Evolutionary conservation across 352 stramenopile genomes (phyloP), one percentile per base, ranked within the genome.

Genomic region (Globisporangium uncinulatum): DNA sequence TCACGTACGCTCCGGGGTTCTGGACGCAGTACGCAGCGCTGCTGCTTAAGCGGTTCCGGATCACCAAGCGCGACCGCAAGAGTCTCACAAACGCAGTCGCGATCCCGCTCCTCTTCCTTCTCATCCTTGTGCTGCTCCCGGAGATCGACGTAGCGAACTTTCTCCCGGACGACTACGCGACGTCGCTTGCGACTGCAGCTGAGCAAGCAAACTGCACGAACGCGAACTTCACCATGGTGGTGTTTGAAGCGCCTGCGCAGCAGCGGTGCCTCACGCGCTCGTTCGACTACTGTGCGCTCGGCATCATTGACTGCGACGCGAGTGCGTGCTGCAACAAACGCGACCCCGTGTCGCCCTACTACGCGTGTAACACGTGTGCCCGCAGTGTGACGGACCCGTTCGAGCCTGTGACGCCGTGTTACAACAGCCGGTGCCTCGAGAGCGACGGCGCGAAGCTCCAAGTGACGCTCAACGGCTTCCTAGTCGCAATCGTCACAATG

Each of bases 51-150:
- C 76, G 78, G 24, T 41, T 87, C 17, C 74, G 73, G 6, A 86
- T 88, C 45, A 69, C 81, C 3, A 82, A 76, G 50, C 69, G 78
- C 4, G 81, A 91, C 41, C 74, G 74, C 56, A 86, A 87, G 59
- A 86, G 71, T 34, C 51, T 82, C 36, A 42, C 86, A 36, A 84
- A 87, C 56, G 67, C 70, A 4, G 63, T 92, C 0, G 70, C 60
- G 32, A 83, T 92, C 13, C 79, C 81, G 10, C 58, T 92, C 19
- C 61, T 89, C 13, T 83, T 89, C 31, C 53, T 87, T 15, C 57
- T 81, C 19, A 72, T 87, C 32, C 50, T 87, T 14, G 65, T 73
- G 0, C 62, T 68, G 15, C 57, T 88, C 42, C 75, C 79, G 11
- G 69, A 79, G 41, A 81, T 86, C 48, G 44, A 83, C 50, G 72